A percentile compares a stretch with the other conserved stretches of the same genome.
These are phyloP conservation scores for Colletotrichum zoysiae DNA, from an alignment of 2,329 filamentous ascomycete genomes.

Conservation along the genomic window DNA sequence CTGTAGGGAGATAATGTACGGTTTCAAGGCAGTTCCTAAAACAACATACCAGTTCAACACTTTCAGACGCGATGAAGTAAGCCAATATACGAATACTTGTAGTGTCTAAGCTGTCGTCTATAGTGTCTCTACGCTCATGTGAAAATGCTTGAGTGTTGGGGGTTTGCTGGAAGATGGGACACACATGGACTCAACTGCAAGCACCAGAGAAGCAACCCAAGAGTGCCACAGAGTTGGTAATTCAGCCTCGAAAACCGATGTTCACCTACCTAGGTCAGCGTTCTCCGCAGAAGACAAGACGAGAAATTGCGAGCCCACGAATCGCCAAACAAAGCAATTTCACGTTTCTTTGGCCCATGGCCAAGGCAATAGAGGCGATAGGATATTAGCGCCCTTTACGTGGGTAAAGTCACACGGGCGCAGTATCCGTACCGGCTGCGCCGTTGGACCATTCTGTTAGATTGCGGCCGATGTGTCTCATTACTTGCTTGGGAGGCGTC, in stretches of 20 bases:
- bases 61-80: background rate
- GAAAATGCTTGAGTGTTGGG: slow-evolving; percentile 25
- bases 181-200: background rate
- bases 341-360: background rate
- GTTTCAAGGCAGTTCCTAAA: no score
- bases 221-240: background rate
- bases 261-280: background rate
- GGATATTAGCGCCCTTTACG: background rate
- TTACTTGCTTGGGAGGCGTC: background rate
- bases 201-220: background rate
- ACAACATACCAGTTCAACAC: background rate
- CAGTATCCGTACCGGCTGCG: background rate
- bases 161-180: slow-evolving; percentile 3
- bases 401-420: background rate
- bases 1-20: no score
- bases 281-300: background rate
- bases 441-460: background rate
- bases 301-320: background rate
- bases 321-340: background rate
- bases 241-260: background rate
- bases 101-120: background rate
- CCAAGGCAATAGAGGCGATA: background rate
- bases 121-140: background rate
- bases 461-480: background rate
- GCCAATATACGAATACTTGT: background rate